These are phyloP conservation scores for Mucor lusitanicus DNA, from an alignment of 371 early-diverging fungal species.

Conservation along the genomic window DNA sequence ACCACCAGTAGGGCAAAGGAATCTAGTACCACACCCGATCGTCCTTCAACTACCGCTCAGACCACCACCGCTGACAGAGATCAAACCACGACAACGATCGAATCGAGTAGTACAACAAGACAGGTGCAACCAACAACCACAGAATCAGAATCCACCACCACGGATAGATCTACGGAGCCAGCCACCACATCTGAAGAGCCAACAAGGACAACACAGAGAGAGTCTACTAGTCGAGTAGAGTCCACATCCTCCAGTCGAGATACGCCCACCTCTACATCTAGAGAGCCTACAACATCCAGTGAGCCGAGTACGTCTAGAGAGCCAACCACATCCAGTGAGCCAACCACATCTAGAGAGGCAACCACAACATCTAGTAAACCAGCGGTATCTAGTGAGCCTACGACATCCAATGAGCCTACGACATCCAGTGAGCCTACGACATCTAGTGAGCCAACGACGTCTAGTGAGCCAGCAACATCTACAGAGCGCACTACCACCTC, in stretches of 20 bases:
- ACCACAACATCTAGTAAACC: too few species aligned
- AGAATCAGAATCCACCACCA: neutral
- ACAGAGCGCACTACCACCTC: neutral
- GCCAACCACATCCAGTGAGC: too few species aligned
- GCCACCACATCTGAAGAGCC: neutral
- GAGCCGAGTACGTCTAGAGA: too few species aligned
- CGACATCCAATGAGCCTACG: neutral
- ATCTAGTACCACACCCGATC: neutral
- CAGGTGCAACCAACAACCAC: neutral
- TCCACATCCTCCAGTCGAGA: neutral
- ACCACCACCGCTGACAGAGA: neutral
- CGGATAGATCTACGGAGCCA: neutral
- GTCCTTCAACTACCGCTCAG: neutral
- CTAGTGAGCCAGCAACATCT: neutral
- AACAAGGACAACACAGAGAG: neutral
- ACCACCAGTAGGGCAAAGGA: neutral
- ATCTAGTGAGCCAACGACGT: neutral
- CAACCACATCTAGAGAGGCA: too few species aligned
- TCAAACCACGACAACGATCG: neutral
- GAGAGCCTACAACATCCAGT: neutral
- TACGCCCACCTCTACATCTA: neutral
- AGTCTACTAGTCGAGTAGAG: neutral
- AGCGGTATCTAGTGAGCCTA: neutral
- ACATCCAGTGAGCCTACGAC: neutral
- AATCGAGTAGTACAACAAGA: neutral